phyloP scores from a whole-genome alignment of 2,329 filamentous ascomycete species.

The Arthroderma sp. region DNA sequence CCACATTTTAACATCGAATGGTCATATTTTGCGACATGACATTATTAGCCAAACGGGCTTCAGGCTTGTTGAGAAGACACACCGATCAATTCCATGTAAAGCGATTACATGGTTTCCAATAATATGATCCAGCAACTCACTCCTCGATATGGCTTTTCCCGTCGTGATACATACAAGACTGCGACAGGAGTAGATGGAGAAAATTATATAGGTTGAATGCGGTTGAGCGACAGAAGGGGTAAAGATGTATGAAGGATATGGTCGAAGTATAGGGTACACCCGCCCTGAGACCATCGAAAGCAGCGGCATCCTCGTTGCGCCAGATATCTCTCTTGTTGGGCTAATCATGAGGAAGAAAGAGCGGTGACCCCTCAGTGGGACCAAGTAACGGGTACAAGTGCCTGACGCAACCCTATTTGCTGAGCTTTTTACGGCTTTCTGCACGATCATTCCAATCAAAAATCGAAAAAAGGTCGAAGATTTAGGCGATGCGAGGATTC shows the following conservation, averaged over 20 bases:
- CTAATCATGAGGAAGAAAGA: conserved; percentile 6
- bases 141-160: no score
- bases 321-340: conserved; percentile 6
- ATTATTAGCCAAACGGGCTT: no score
- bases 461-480: conserved; percentile 3
- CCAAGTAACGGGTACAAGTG: conserved; percentile 10
- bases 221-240: no score
- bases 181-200: no score
- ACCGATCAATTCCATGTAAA: no score
- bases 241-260: not conserved
- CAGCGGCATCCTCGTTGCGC: not conserved
- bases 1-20: no score
- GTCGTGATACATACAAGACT: no score
- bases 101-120: no score
- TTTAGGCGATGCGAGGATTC: conserved; percentile 1
- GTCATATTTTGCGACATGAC: no score
- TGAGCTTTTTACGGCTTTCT: not conserved
- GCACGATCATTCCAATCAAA: conserved; percentile 7
- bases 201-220: no score
- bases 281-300: not conserved
- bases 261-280: conserved; percentile 3
- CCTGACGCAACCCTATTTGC: conserved; percentile 12
- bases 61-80: no score
- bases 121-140: no score
- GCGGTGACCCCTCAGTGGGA: conserved; percentile 13